These are phyloP conservation scores for Clarireedia paspali DNA, from an alignment of 2,329 filamentous ascomycete species.

Conservation along the genomic window DNA sequence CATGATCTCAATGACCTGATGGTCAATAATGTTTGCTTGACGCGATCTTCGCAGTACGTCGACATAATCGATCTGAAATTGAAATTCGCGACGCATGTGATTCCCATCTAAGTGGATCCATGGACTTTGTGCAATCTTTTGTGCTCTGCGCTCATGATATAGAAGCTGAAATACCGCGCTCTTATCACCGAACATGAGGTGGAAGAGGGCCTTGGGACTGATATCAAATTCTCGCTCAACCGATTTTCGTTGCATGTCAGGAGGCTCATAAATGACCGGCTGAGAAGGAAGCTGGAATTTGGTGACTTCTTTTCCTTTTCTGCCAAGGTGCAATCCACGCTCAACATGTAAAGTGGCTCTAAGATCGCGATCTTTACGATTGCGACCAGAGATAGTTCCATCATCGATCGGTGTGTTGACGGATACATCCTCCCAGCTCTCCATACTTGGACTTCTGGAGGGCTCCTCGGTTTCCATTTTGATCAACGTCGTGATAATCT, in stretches of 20 bases:
- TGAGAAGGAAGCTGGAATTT: conserved; percentile 79
- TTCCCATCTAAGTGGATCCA: conserved; percentile 69
- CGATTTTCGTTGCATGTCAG: conserved; percentile 67
- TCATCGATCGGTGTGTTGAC: conserved; percentile 53
- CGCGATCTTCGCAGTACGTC: conserved; percentile 57
- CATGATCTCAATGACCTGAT: conserved; percentile 78
- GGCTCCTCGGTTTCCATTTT: conserved; percentile 60
- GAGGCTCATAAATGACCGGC: conserved; percentile 76
- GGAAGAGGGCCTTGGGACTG: conserved; percentile 89
- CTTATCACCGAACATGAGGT: conserved; percentile 94
- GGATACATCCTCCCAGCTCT: conserved; percentile 86
- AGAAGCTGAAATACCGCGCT: conserved; percentile 68
- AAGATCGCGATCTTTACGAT: conserved; percentile 40
- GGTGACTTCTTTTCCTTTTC: conserved; percentile 25
- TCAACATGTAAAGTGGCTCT: conserved; percentile 54
- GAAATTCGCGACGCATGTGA: conserved; percentile 69
- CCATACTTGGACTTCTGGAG: conserved; percentile 63
- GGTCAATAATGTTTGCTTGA: conserved; percentile 62
- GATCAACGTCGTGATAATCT: conserved; percentile 63
- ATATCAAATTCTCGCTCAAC: conserved; percentile 81
- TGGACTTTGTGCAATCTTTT: conserved; percentile 76
- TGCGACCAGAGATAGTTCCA: conserved; percentile 36
- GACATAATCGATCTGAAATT: conserved; percentile 64
- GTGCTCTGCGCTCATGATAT: conserved; percentile 59
- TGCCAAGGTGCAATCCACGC: conserved; percentile 45